Evolutionary conservation across 1,284 basidiomycete species (phyloP).

Genomic region (Cutaneotrichosporon cutaneum): DNA sequence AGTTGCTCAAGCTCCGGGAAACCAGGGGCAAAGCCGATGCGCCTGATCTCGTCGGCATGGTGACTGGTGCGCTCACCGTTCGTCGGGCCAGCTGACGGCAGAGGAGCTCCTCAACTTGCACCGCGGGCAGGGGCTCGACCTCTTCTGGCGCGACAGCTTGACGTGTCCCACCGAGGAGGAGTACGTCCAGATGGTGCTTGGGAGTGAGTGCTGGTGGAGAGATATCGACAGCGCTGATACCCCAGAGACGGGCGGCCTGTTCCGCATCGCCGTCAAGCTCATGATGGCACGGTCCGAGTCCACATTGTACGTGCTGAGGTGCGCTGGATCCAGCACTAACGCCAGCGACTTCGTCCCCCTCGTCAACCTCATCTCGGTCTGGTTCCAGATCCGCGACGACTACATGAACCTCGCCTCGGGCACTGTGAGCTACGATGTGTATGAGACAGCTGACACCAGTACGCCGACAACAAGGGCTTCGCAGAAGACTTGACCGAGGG

Average conservation of each 20-base stretch:
- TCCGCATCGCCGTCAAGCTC: slow-evolving; percentile 88
- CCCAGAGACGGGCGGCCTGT: slow-evolving; percentile 90
- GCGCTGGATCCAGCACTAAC: slow-evolving; percentile 1
- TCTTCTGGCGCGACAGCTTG: slow-evolving; percentile 90
- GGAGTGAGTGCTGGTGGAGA: slow-evolving; percentile 64
- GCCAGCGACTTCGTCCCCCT: slow-evolving; percentile 82
- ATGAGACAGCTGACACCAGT: slow-evolving; percentile 57
- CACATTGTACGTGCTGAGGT: slow-evolving; percentile 59
- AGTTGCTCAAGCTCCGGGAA: slow-evolving; percentile 64
- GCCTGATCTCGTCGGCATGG: slow-evolving; percentile 55
- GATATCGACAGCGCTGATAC: neutral
- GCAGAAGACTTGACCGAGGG: slow-evolving; percentile 94
- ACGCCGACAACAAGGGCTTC: slow-evolving; percentile 87
- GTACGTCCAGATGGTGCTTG: slow-evolving; percentile 94
- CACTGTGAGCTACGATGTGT: slow-evolving; percentile 58
- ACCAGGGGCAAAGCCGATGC: slow-evolving; percentile 18
- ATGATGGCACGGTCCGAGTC: slow-evolving; percentile 77
- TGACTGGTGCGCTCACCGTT: slow-evolving; percentile 58
- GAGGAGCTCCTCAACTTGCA: slow-evolving; percentile 88
- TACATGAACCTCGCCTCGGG: slow-evolving; percentile 91
- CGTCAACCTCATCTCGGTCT: slow-evolving; percentile 89
- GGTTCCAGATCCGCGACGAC: slow-evolving; percentile 96
- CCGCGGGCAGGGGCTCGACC: slow-evolving; percentile 91
- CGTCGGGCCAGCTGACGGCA: slow-evolving; percentile 31
- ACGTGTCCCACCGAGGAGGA: slow-evolving; percentile 93